Conservation (phyloP, 768 basidiomycete species). For the Leccinum imitatum region DNA sequence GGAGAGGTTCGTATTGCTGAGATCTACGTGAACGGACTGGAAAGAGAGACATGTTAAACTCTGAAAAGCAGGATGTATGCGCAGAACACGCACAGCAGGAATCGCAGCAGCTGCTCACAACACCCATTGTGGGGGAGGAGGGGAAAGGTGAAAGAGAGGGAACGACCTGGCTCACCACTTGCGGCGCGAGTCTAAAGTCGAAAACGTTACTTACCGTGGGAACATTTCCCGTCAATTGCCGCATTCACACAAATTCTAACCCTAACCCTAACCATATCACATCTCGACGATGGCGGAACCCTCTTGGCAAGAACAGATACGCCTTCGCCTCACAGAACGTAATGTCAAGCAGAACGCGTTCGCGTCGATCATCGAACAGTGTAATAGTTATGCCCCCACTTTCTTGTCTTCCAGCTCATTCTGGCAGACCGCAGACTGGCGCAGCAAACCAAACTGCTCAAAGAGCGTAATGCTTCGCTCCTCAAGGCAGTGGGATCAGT, state of each 20-base stretch:
- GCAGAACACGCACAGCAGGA: constrained; percentile 63
- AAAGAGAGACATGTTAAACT: constrained; percentile 22
- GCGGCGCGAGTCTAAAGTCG: constrained; percentile 12
- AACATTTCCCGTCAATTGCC: constrained; percentile 25
- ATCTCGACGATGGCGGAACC: constrained; percentile 70
- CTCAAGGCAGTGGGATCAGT: constrained; percentile 81
- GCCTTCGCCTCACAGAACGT: constrained; percentile 77
- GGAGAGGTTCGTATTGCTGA: constrained; percentile 82
- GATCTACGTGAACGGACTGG: constrained; percentile 80
- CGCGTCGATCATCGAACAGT: constrained; percentile 88
- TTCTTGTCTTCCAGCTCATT: constrained; percentile 11
- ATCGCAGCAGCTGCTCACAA: constrained; percentile 77
- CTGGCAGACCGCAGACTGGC: constrained; percentile 83
- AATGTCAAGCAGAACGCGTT: constrained; percentile 81
- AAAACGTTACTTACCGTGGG: constrained; percentile 26
- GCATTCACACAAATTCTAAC: constrained; percentile 15
- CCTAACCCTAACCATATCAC: constrained; percentile 24
- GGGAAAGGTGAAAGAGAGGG: not conserved
- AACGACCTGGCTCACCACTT: constrained; percentile 6
- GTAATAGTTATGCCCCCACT: constrained; percentile 45
- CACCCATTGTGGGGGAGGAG: constrained; percentile 54
- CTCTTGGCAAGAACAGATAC: constrained; percentile 79
- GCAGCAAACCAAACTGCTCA: constrained; percentile 87
- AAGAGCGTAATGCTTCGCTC: constrained; percentile 88
- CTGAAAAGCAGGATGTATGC: constrained; percentile 7